Conservation (phyloP, 2,329 filamentous ascomycete species). For the Aspergillus sp. region DNA sequence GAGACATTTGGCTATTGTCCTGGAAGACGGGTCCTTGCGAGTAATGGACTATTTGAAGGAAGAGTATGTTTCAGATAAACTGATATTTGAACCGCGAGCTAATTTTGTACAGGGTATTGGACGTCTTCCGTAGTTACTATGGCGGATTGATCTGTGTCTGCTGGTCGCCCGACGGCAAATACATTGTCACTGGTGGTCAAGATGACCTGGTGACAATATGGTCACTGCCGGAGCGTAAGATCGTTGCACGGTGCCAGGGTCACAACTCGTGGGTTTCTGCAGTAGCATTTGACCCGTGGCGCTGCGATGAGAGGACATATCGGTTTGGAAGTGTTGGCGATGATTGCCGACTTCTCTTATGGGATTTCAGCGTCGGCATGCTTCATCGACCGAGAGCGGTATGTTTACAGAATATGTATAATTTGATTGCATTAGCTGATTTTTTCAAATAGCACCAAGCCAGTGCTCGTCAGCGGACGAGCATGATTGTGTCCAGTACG, state of each 20-base stretch:
- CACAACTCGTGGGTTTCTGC: conserved; percentile 94
- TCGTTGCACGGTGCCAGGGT: conserved; percentile 89
- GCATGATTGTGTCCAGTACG: conserved; percentile 22
- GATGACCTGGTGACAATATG: conserved; percentile 96
- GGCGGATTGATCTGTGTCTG: conserved; percentile 88
- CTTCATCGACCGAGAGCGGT: conserved; percentile 83
- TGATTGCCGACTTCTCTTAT: conserved; percentile 82
- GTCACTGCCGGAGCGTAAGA: conserved; percentile 75
- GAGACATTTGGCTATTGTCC: conserved; percentile 80
- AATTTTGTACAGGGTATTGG: conserved; percentile 62
- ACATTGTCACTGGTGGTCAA: conserved; percentile 90
- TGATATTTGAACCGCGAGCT: not conserved
- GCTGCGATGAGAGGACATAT: conserved; percentile 92
- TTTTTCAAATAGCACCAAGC: conserved; percentile 24
- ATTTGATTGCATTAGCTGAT: not conserved
- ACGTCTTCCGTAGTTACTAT: conserved; percentile 87
- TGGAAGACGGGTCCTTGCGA: conserved; percentile 83
- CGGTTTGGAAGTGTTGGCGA: conserved; percentile 94
- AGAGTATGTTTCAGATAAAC: conserved; percentile 54
- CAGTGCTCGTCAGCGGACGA: conserved; percentile 35
- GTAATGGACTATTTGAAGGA: conserved; percentile 91
- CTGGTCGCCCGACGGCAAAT: conserved; percentile 96
- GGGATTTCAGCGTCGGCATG: conserved; percentile 98
- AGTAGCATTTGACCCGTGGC: conserved; percentile 94
- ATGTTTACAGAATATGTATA: conserved; percentile 33